Evolutionary conservation across 305 asterid species (phyloP).

Genomic region (Euphrasia arctica): DNA sequence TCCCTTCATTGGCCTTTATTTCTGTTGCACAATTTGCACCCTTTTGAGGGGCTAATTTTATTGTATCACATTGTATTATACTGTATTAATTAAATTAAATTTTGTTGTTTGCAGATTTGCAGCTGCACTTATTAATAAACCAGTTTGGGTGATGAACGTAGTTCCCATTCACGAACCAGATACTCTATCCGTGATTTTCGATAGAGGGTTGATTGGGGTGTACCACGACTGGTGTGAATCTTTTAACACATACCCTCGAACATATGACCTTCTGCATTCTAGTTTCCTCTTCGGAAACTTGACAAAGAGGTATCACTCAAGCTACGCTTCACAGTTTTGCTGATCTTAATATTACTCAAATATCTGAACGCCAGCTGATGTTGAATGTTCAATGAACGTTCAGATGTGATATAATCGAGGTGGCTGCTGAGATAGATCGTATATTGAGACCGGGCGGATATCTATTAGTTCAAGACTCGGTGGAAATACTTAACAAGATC

Average conservation of each 20-base stretch:
- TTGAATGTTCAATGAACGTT: constrained; percentile 22
- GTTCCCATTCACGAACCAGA: constrained; percentile 70
- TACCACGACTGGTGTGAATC: constrained; percentile 99
- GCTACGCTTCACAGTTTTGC: not conserved
- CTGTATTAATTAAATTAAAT: too few species aligned
- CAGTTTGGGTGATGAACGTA: constrained; percentile 88
- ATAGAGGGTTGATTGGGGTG: constrained; percentile 81
- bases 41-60: not conserved
- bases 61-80: too few species aligned
- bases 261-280: constrained; percentile 88
- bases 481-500: constrained; percentile 48
- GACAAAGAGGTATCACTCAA: constrained; percentile 53
- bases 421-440: constrained; percentile 81
- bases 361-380: not conserved
- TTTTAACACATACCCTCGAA: constrained; percentile 83
- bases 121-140: constrained; percentile 60
- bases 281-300: constrained; percentile 70
- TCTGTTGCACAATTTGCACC: not conserved
- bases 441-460: constrained; percentile 81
- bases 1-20: not conserved
- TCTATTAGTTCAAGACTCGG: constrained; percentile 68
- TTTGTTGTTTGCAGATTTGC: constrained; percentile 54
- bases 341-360: not conserved
- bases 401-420: constrained; percentile 76
- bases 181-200: constrained; percentile 65